Base-by-base conservation (phyloP, 2,329 filamentous ascomycete genomes). In the Tolypocladium endophyticum region DNA sequence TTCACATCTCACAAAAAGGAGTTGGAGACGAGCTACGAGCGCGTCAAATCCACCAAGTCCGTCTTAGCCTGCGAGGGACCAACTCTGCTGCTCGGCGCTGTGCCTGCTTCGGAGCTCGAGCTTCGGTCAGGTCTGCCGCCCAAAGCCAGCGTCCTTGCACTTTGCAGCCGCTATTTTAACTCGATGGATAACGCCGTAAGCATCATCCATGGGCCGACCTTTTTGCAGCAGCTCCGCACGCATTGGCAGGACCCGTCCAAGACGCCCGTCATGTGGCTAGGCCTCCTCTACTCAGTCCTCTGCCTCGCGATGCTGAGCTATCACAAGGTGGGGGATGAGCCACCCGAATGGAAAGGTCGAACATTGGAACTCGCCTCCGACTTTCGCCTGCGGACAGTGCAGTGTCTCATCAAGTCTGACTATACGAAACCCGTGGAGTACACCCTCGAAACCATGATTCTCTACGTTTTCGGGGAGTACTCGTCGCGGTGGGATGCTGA, bases 121-220 rank as follows among this genome's bases (percentile, higher is more conserved):
- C 80, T 97, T 14, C 83, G 95, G 62, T 83, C 87, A 35, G 86
- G 88, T 56, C 81, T 97, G 50, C 94, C 94, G 1, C 81, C 87
- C 0, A 93, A 92, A 69, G 86, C 89, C 43, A 88, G 86, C 30
- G 88, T 94, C n/a, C 85, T 96, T 67, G 87, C 90, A 30, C 79
- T 97, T 23, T 88, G 96, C 62, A 87, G 87, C 62, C 86, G 93
- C 61, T 99, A 95, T 70, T 97, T 97, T 78, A 93, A 93, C 70
- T 93, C 89, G 0, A 81, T 86, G 74, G 85, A 87, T 63, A 84
- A 83, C 45, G 81, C 83, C n/a, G 84, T 86, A 70, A 87, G 85
- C 69, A 86, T 94, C 64, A 83, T 94, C 57, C 90, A 95, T 68
- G 87, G 87, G 0, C 92, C 92, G 14, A 92, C 90, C 0, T 97